A percentile compares a stretch with the other conserved stretches of the same genome.
phyloP scores from a whole-genome alignment of 176 grass and related monocot species.

The Chloris gayana region DNA sequence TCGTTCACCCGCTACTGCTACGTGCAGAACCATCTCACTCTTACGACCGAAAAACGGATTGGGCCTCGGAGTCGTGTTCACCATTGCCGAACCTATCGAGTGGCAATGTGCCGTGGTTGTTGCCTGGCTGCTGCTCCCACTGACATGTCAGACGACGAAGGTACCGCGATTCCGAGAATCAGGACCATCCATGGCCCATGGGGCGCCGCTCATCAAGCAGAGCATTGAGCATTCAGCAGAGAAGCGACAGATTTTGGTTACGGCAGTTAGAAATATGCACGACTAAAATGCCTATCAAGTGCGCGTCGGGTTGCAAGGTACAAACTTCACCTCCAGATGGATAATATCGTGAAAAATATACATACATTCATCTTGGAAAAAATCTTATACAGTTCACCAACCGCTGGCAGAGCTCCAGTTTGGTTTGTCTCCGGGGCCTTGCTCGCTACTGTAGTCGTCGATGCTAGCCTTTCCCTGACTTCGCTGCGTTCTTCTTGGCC shows the following conservation, averaged over 20 bases:
- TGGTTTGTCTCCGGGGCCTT: not conserved
- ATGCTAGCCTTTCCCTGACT: slow-evolving; percentile 8
- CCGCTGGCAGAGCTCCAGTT: not conserved
- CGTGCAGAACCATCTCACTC: not conserved
- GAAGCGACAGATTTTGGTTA: not conserved
- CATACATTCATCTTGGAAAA: not conserved
- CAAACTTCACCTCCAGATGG: not conserved
- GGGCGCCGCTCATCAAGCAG: too few species aligned
- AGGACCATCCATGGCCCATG: too few species aligned
- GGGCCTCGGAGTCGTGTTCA: too few species aligned
- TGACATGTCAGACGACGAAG: too few species aligned
- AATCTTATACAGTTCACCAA: slow-evolving; percentile 19
- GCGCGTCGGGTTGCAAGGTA: not conserved
- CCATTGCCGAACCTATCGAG: too few species aligned
- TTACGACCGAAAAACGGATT: not conserved
- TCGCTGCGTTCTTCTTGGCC: slow-evolving; percentile 10
- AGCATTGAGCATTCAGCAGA: too few species aligned
- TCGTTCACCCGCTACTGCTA: not conserved
- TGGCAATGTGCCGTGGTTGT: too few species aligned
- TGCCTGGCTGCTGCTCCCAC: too few species aligned
- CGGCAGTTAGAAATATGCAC: not conserved
- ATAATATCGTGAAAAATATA: not conserved
- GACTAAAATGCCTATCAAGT: not conserved
- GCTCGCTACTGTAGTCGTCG: not conserved
- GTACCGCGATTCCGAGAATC: too few species aligned